Evolutionary conservation across 495 filamentous ascomycete genomes (phyloP).

Genomic region (Penicillium desertorum): DNA sequence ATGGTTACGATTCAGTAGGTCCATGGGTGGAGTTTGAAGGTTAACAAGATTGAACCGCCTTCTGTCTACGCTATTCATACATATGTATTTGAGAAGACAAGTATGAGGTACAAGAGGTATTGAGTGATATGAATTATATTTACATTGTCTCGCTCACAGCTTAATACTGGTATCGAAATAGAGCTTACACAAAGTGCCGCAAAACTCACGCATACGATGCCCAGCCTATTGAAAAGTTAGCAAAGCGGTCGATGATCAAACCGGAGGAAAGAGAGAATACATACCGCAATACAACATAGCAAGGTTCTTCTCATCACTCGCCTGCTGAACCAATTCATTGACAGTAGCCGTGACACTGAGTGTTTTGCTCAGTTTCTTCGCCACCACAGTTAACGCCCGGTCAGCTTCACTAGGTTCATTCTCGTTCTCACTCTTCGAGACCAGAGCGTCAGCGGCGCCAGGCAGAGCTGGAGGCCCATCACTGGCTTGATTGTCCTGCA

Average conservation of each 20-base stretch:
- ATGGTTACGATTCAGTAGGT: no score
- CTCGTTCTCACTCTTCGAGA: slow-evolving; percentile 46
- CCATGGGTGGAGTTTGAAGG: no score
- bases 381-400: slow-evolving; percentile 84
- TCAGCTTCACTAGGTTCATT: slow-evolving; percentile 92
- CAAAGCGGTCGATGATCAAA: not conserved
- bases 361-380: slow-evolving; percentile 90
- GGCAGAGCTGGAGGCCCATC: slow-evolving; percentile 39
- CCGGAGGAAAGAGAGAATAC: slow-evolving; percentile 18
- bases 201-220: slow-evolving; percentile 8
- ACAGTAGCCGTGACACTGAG: slow-evolving; percentile 92
- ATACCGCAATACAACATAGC: slow-evolving; percentile 88
- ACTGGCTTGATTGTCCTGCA: slow-evolving; percentile 52
- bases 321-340: slow-evolving; percentile 94
- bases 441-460: slow-evolving; percentile 41
- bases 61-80: no score
- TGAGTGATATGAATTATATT: no score
- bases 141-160: no score
- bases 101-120: no score
- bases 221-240: not conserved
- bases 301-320: slow-evolving; percentile 87
- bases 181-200: not conserved
- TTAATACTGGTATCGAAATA: not conserved
- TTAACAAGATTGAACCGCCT: no score
- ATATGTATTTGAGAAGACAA: no score